Base-by-base conservation (phyloP, 106 monocot species). In the Platanthera zijinensis region DNA sequence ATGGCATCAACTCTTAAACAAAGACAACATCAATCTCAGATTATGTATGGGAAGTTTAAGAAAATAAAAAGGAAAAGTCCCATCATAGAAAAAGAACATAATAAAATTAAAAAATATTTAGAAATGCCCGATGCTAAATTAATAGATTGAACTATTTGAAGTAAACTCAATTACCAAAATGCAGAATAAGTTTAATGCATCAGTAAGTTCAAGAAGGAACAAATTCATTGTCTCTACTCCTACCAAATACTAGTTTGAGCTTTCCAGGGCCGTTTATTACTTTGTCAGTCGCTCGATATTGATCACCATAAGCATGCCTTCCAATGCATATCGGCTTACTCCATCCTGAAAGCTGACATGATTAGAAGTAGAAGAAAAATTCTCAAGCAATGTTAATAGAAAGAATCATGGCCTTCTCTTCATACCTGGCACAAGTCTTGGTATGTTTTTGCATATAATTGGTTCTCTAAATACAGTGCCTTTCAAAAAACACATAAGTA, bases 231-330 rank as follows among this genome's bases (percentile, higher is more conserved):
- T 19, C 18, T 7, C 0, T 52, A 64, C 1, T 78, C 84, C 47
- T 82, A 95, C 95, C 95, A 85, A 90, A 95, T 28, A 92, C 76
- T 68, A 95, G 77, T 76, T 95, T 95, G 53, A 95, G 88, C 76
- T 90, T 95, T 30, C 95, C 95, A 68, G 92, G 95, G 46, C 95
- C 95, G 74, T 84, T 92, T 68, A 87, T 86, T 48, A 95, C 83
- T 82, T 83, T 52, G 80, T 95, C 95, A 15, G 90, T 92, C 78
- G 95, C 95, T 85, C 85, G 69, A 68, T 95, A 95, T 72, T 95
- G 95, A 85, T 95, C 95, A 68, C 95, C 95, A 88, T 88, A 95
- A 78, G 95, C 95, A 95, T 95, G 95, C 68, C 95, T 86, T 84
- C 95, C 95, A 75, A 95, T 92, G 82, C 95, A 95, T 80, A 95